Conservation (phyloP, 805 yeast genomes). For the Lipomyces sp. region DNA sequence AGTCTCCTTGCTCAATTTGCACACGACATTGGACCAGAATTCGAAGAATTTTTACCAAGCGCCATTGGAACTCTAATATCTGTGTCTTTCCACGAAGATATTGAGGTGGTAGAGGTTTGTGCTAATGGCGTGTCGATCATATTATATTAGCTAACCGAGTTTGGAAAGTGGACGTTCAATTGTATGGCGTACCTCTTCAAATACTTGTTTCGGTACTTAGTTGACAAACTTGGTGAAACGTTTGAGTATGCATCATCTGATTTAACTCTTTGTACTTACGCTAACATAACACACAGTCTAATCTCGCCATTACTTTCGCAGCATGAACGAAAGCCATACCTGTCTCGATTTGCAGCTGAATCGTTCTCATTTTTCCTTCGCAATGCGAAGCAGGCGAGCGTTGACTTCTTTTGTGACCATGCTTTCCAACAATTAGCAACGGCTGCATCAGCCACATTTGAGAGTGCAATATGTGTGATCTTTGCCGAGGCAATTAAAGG, state of each 20-base stretch:
- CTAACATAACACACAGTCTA: conserved; percentile 19
- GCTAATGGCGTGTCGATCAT: neutral
- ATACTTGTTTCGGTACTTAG: conserved; percentile 70
- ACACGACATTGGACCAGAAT: conserved; percentile 92
- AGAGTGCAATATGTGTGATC: conserved; percentile 62
- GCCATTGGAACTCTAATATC: conserved; percentile 58
- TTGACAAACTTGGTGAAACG: conserved; percentile 69
- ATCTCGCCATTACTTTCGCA: conserved; percentile 52
- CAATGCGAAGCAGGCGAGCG: conserved; percentile 58
- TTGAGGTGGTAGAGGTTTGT: conserved; percentile 62
- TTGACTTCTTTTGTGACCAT: conserved; percentile 54
- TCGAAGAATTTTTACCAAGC: conserved; percentile 66
- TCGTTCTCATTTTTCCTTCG: conserved; percentile 83
- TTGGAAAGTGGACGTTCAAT: conserved; percentile 67
- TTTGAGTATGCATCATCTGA: conserved; percentile 67
- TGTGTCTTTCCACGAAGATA: conserved; percentile 59
- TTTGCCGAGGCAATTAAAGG: conserved; percentile 76
- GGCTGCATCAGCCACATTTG: conserved; percentile 54
- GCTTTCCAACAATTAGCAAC: conserved; percentile 45
- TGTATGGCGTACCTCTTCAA: conserved; percentile 87
- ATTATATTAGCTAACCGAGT: neutral
- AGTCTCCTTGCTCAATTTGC: conserved; percentile 75
- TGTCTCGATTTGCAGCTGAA: conserved; percentile 85
- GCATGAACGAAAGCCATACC: conserved; percentile 59
- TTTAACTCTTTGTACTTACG: neutral